Percentiles rank a stretch among this genome's conserved stretches.
phyloP scores from a whole-genome alignment of 1,284 basidiomycete genomes.

The Papiliotrema flavescens region DNA sequence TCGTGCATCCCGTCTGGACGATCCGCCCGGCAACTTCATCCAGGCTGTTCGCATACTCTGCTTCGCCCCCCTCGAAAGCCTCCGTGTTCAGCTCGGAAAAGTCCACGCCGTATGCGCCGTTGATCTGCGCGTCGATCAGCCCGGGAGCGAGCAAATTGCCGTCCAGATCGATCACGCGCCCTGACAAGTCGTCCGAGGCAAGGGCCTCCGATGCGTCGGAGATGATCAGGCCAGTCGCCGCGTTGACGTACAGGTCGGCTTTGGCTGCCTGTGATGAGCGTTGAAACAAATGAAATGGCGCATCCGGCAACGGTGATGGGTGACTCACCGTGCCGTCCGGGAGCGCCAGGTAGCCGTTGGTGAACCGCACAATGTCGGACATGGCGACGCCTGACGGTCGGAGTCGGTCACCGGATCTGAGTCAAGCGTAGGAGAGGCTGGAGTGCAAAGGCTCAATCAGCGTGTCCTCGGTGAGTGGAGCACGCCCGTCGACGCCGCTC shows the following conservation, averaged over 20 bases:
- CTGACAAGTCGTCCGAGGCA: slow-evolving; percentile 11
- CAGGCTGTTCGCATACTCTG: slow-evolving; percentile 63
- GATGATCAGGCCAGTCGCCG: slow-evolving; percentile 28
- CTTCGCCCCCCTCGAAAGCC: slow-evolving; percentile 62
- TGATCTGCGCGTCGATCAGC: slow-evolving; percentile 66
- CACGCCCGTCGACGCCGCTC: too few species aligned
- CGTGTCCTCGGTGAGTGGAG: too few species aligned
- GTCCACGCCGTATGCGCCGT: slow-evolving; percentile 85
- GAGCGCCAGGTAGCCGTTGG: slow-evolving; percentile 70
- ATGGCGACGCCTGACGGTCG: too few species aligned
- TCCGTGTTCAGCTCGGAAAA: slow-evolving; percentile 61
- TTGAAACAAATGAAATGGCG: neutral
- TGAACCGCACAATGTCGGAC: slow-evolving; percentile 65
- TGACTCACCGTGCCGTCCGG: slow-evolving; percentile 61
- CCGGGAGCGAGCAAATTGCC: slow-evolving; percentile 73
- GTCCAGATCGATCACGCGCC: slow-evolving; percentile 45
- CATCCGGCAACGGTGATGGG: neutral
- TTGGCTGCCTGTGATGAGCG: slow-evolving; percentile 38
- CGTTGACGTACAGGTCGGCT: slow-evolving; percentile 37
- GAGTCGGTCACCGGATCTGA: too few species aligned
- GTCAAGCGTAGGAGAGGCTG: too few species aligned
- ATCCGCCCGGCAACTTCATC: slow-evolving; percentile 68
- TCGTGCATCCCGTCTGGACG: slow-evolving; percentile 81
- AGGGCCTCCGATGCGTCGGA: slow-evolving; percentile 34
- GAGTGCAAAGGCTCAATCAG: too few species aligned